Evolutionary conservation across 1,284 basidiomycete genomes (phyloP).

Genomic region (Vanrija pseudolonga): DNA sequence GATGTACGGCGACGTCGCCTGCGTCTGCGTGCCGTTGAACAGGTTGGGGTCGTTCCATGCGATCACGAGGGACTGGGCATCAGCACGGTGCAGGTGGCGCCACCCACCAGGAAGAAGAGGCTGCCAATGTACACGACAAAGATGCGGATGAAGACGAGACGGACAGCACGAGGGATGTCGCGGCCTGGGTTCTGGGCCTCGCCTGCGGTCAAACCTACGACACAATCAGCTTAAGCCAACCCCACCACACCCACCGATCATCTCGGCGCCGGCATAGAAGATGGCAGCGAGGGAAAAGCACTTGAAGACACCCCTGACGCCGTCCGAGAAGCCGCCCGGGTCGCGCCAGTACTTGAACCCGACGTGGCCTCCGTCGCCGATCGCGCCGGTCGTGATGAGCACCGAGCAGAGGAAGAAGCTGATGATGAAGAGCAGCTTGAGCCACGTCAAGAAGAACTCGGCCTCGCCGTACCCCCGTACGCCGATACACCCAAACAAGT

Average conservation of each 20-base stretch:
- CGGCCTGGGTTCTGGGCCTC: conserved; percentile 58
- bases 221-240: too few species aligned
- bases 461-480: conserved; percentile 38
- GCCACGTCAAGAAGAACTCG: conserved; percentile 33
- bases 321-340: neutral
- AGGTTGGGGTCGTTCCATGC: neutral
- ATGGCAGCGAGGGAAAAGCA: conserved; percentile 63
- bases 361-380: neutral
- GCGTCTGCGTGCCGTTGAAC: neutral
- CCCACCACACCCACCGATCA: conserved; percentile 21
- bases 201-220: conserved; percentile 42
- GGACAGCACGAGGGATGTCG: conserved; percentile 71
- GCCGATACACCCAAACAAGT: conserved; percentile 45
- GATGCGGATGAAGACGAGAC: conserved; percentile 62
- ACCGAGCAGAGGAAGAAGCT: neutral
- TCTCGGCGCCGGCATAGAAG: conserved; percentile 48
- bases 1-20: conserved; percentile 34
- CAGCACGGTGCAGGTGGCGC: too few species aligned
- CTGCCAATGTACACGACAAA: neutral
- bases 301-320: neutral
- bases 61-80: neutral
- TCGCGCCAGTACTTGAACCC: neutral
- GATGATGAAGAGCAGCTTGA: neutral
- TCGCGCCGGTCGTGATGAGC: neutral
- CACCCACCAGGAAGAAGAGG: neutral